These are phyloP conservation scores for Candida ficus DNA, from an alignment of 805 yeast genomes.

Conservation along the genomic window DNA sequence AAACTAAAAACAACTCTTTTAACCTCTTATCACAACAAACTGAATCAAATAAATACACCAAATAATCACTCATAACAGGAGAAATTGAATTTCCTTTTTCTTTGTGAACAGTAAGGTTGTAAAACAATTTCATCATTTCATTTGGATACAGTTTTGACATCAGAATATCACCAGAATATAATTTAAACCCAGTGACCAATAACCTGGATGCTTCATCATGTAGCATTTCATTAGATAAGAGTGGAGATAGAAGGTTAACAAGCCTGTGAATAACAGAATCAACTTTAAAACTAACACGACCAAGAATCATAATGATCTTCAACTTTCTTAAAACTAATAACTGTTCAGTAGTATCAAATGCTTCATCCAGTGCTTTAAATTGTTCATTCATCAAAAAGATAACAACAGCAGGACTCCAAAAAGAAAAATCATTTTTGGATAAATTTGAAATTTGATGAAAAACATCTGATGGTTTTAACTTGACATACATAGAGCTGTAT, in stretches of 20 bases:
- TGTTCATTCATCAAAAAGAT: constrained; percentile 36
- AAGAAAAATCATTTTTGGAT: constrained; percentile 8
- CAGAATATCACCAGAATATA: constrained; percentile 6
- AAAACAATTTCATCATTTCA: constrained; percentile 21
- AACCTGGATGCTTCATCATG: constrained; percentile 26
- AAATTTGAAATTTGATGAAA: constrained; percentile 12
- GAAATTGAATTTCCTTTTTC: background rate
- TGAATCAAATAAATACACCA: background rate
- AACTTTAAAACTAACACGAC: constrained; percentile 15
- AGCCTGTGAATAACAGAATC: constrained; percentile 21
- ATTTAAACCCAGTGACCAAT: constrained; percentile 18
- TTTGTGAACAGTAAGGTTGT: constrained; percentile 8
- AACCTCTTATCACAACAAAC: constrained; percentile 9
- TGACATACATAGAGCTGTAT: constrained; percentile 3
- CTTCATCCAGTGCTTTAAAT: constrained; percentile 20
- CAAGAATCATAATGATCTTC: constrained; percentile 31
- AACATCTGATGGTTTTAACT: constrained; percentile 14
- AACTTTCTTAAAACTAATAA: constrained; percentile 30
- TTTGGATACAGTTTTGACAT: constrained; percentile 7
- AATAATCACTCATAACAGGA: background rate
- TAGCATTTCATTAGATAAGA: constrained; percentile 17
- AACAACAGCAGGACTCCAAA: constrained; percentile 32
- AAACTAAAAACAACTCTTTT: constrained; percentile 13
- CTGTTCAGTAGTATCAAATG: constrained; percentile 23
- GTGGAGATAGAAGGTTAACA: constrained; percentile 5